Conservation (phyloP, 23 red algal species). For the Gracilaria vermiculophylla region DNA sequence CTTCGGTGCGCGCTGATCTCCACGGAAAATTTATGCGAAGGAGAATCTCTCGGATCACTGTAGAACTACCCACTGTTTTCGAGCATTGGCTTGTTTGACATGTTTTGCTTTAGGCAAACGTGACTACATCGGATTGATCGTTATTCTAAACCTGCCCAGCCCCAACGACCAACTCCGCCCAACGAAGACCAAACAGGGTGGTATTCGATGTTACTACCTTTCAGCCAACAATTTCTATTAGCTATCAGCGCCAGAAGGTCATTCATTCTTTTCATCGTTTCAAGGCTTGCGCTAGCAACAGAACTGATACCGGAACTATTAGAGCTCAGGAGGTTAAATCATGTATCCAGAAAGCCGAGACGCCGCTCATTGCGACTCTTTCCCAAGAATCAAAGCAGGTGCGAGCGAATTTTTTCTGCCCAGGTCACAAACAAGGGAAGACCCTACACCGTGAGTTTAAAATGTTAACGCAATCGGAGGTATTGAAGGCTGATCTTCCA, state of each 20-base stretch:
- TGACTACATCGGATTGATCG: too few species aligned
- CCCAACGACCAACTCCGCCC: too few species aligned
- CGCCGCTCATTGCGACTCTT: conserved; percentile 56
- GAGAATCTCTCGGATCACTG: too few species aligned
- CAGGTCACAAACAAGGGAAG: conserved; percentile 81
- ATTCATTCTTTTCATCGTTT: neutral
- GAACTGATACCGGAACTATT: neutral
- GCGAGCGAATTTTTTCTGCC: conserved; percentile 84
- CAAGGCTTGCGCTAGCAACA: neutral
- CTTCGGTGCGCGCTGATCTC: too few species aligned
- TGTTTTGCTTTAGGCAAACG: too few species aligned
- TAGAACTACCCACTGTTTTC: too few species aligned
- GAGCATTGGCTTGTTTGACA: too few species aligned
- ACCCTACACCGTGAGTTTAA: neutral
- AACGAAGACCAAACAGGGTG: neutral
- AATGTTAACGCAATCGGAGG: neutral
- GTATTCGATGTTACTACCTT: neutral
- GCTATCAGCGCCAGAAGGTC: neutral
- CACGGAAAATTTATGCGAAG: too few species aligned
- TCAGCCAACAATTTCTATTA: neutral
- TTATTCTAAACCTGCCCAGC: too few species aligned
- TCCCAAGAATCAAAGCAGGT: conserved; percentile 47
- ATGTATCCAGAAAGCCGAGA: neutral
- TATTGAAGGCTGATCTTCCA: conserved; percentile 70
- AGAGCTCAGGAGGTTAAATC: neutral